Conservation (phyloP, 305 asterid genomes). For the Fraxinus ornus region DNA sequence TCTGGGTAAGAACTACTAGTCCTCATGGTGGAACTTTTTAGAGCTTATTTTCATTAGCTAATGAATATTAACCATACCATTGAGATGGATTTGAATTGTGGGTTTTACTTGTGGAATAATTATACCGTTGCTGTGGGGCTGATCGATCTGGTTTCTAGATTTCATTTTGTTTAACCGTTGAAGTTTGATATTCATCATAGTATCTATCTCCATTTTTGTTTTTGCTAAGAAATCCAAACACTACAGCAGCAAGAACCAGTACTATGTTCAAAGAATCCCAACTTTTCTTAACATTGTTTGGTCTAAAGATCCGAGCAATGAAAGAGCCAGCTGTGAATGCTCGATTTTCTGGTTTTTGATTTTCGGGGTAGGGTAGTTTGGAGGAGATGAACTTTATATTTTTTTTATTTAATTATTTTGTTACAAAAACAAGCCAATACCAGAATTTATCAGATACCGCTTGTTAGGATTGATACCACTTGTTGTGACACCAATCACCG, state of each 20-base stretch:
- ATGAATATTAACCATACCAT: slow-evolving; percentile 32
- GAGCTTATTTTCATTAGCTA: slow-evolving; percentile 27
- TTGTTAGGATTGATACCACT: no score
- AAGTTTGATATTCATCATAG: slow-evolving; percentile 39
- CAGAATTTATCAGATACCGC: no score
- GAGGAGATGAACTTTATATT: no score
- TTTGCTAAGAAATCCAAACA: slow-evolving; percentile 70
- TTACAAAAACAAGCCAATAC: no score
- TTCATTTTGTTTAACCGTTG: slow-evolving; percentile 31
- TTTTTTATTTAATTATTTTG: no score
- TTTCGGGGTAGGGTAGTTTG: no score
- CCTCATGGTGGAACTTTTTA: slow-evolving; percentile 30
- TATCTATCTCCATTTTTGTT: slow-evolving; percentile 48
- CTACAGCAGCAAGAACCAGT: slow-evolving; percentile 65
- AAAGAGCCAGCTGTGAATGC: slow-evolving; percentile 22
- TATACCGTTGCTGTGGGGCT: slow-evolving; percentile 34
- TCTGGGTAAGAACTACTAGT: slow-evolving; percentile 73
- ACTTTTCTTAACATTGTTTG: slow-evolving; percentile 64
- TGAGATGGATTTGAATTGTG: slow-evolving; percentile 13
- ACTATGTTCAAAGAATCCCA: slow-evolving; percentile 78
- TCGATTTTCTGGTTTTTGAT: no score
- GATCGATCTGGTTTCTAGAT: slow-evolving; percentile 42
- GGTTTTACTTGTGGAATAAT: slow-evolving; percentile 21
- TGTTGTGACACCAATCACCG: no score
- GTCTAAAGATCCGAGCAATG: slow-evolving; percentile 53